Conservation (phyloP, 2,329 filamentous ascomycete genomes). For the Byssochlamys sp. region DNA sequence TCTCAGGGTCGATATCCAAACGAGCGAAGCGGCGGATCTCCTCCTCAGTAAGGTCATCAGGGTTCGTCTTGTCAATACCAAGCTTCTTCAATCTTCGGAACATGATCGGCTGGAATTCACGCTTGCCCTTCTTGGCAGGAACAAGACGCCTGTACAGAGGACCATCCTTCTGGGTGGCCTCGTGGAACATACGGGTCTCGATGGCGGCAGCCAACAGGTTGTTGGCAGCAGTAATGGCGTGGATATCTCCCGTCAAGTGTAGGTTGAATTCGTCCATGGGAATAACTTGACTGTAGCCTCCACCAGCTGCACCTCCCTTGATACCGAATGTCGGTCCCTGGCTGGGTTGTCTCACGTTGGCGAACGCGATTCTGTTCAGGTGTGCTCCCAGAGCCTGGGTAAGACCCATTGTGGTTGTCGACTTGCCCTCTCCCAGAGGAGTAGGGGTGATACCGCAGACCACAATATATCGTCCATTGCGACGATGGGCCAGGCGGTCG, state of each 20-base stretch:
- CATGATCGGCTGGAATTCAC: slow-evolving; percentile 81
- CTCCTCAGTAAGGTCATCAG: slow-evolving; percentile 78
- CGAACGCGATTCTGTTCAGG: slow-evolving; percentile 77
- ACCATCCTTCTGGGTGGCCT: slow-evolving; percentile 85
- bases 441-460: slow-evolving; percentile 95
- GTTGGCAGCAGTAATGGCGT: slow-evolving; percentile 93
- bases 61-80: slow-evolving; percentile 89
- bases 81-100: slow-evolving; percentile 88
- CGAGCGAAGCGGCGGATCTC: slow-evolving; percentile 83
- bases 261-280: slow-evolving; percentile 99
- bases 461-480: slow-evolving; percentile 81
- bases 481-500: slow-evolving; percentile 74
- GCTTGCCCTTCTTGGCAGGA: slow-evolving; percentile 78
- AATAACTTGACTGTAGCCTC: slow-evolving; percentile 97
- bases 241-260: slow-evolving; percentile 93
- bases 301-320: slow-evolving; percentile 93
- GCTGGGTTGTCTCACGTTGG: slow-evolving; percentile 92
- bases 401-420: slow-evolving; percentile 91
- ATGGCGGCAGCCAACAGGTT: slow-evolving; percentile 93
- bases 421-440: slow-evolving; percentile 93
- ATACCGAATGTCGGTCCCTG: slow-evolving; percentile 98
- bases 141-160: slow-evolving; percentile 80
- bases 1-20: slow-evolving; percentile 89
- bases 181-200: slow-evolving; percentile 96
- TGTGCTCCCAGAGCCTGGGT: slow-evolving; percentile 88